These are phyloP conservation scores for Paramecium octaurelia DNA, from an alignment of 73 alveolate species.

Conservation along the genomic window DNA sequence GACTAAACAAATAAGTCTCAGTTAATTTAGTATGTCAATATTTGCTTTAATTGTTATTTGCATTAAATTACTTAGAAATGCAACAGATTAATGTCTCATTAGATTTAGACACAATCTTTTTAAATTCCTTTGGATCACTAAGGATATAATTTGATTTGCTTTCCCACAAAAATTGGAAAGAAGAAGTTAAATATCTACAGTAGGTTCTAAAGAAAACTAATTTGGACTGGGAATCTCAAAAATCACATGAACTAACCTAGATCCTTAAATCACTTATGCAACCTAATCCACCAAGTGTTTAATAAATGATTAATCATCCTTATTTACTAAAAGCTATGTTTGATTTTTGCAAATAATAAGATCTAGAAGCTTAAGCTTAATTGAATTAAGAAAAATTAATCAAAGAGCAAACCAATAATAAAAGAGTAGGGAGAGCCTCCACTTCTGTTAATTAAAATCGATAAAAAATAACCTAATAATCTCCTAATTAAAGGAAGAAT, in stretches of 20 bases:
- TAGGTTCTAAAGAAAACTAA: neutral
- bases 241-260: neutral
- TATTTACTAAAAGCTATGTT: constrained; percentile 38
- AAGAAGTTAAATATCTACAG: constrained; percentile 4
- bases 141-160: constrained; percentile 32
- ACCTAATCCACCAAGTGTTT: constrained; percentile 37
- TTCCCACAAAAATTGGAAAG: neutral
- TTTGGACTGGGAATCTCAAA: neutral
- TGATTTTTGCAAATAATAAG: constrained; percentile 45
- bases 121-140: constrained; percentile 42
- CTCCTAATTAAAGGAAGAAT: neutral
- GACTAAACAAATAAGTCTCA: neutral
- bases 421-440: neutral
- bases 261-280: neutral
- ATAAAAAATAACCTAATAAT: neutral
- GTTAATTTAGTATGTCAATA: constrained; percentile 1
- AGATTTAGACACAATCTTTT: constrained; percentile 29
- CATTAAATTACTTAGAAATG: neutral
- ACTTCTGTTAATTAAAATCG: neutral
- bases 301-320: constrained; percentile 45
- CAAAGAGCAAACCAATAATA: neutral
- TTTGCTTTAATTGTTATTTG: neutral
- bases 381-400: neutral
- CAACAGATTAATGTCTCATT: neutral
- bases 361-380: neutral